These are phyloP conservation scores for Blastobotrys malaysiensis DNA, from an alignment of 1,139 yeast species.

Conservation along the genomic window DNA sequence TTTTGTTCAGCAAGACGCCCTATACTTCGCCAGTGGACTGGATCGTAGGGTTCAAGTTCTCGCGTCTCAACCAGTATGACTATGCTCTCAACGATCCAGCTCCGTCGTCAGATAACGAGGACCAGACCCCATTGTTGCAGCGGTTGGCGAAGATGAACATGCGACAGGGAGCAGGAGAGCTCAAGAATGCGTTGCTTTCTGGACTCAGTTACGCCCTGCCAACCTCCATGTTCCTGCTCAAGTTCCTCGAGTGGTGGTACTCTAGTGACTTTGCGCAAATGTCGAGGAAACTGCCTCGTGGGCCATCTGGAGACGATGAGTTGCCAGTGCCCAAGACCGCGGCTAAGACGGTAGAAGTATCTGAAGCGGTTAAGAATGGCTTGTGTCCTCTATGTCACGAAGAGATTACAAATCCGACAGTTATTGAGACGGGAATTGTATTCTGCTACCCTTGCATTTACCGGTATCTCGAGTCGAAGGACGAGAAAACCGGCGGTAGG, in stretches of 20 bases:
- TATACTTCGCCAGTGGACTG: slow-evolving; percentile 62
- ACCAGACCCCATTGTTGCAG: slow-evolving; percentile 7
- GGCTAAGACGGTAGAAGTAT: not conserved
- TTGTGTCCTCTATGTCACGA: slow-evolving; percentile 70
- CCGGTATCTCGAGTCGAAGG: slow-evolving; percentile 48
- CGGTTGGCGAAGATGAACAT: slow-evolving; percentile 14
- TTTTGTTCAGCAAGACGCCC: slow-evolving; percentile 61
- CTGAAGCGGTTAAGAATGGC: slow-evolving; percentile 9
- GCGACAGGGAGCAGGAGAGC: slow-evolving; percentile 19
- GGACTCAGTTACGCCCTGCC: slow-evolving; percentile 53
- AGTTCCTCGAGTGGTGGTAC: slow-evolving; percentile 95
- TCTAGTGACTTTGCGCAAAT: slow-evolving; percentile 70
- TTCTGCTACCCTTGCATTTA: slow-evolving; percentile 86
- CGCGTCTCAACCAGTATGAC: slow-evolving; percentile 64
- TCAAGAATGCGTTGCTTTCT: slow-evolving; percentile 36
- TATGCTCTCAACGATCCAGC: slow-evolving; percentile 41
- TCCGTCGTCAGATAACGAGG: slow-evolving; percentile 7
- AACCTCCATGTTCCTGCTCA: slow-evolving; percentile 72
- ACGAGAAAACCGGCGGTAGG: slow-evolving; percentile 53
- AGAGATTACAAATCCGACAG: slow-evolving; percentile 69
- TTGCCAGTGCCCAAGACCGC: slow-evolving; percentile 49
- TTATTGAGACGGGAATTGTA: slow-evolving; percentile 86
- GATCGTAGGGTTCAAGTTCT: slow-evolving; percentile 58
- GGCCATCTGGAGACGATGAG: slow-evolving; percentile 34
- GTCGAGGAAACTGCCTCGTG: slow-evolving; percentile 49